A percentile compares a stretch with the other conserved stretches of the same genome.
phyloP scores from a whole-genome alignment of 768 basidiomycete species.

The Trametes gibbosa region DNA sequence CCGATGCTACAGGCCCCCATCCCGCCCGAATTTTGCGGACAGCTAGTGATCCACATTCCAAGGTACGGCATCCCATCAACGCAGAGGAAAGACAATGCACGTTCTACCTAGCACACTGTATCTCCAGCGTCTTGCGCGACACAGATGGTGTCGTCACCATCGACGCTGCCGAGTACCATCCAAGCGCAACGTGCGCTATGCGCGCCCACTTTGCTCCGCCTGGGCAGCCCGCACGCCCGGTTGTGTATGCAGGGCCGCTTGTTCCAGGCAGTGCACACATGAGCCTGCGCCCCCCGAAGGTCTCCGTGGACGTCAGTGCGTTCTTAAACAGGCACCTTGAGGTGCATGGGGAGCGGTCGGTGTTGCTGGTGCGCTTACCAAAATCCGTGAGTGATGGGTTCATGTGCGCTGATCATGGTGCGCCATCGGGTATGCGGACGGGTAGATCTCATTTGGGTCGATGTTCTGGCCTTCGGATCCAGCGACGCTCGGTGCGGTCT shows the following conservation, averaged over 20 bases:
- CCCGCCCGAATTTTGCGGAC: not conserved
- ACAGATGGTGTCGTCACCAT: slow-evolving; percentile 3
- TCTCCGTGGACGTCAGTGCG: slow-evolving; percentile 1
- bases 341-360: slow-evolving; percentile 13
- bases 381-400: too few relatives aligned
- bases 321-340: slow-evolving; percentile 12
- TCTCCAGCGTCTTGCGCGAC: not conserved
- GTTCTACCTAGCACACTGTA: not conserved
- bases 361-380: slow-evolving; percentile 16
- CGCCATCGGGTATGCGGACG: too few relatives aligned
- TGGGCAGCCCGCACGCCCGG: slow-evolving; percentile 5
- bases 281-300: not conserved
- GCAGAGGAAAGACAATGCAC: too few relatives aligned
- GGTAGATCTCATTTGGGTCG: slow-evolving; percentile 7
- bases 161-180: slow-evolving; percentile 13
- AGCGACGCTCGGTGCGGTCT: not conserved
- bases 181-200: not conserved
- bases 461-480: slow-evolving; percentile 9
- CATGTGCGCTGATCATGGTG: too few relatives aligned
- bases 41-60: not conserved
- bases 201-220: slow-evolving; percentile 3
- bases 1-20: not conserved
- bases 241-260: slow-evolving; percentile 15
- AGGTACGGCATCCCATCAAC: too few relatives aligned
- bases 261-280: not conserved